Conservation (phyloP, 768 basidiomycete genomes). For the Mrakia gelida region DNA sequence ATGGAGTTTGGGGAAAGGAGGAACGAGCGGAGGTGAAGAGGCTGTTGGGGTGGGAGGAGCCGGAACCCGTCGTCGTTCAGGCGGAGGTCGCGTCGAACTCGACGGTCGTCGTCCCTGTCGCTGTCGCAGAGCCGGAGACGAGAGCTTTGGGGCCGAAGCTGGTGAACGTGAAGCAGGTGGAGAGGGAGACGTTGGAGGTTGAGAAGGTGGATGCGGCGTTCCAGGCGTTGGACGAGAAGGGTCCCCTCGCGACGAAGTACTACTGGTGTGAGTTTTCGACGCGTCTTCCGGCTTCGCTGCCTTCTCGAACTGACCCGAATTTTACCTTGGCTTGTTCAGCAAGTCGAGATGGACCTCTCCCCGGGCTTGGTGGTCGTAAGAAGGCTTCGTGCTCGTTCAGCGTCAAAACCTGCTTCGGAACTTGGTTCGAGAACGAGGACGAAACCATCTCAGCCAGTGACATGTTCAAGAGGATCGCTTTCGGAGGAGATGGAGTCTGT, state of each 20-base stretch:
- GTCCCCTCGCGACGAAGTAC: background rate
- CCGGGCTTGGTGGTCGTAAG: background rate
- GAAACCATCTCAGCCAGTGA: background rate
- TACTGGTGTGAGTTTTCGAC: slow-evolving; percentile 18
- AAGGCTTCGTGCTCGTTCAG: slow-evolving; percentile 18
- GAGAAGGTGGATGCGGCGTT: background rate
- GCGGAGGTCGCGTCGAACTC: background rate
- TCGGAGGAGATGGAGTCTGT: background rate
- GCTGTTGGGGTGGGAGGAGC: background rate
- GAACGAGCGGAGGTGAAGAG: background rate
- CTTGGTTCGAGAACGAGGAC: slow-evolving; percentile 15
- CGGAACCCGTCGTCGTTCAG: background rate
- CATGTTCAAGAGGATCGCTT: slow-evolving; percentile 25
- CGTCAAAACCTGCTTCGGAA: slow-evolving; percentile 12
- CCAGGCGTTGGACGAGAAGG: background rate
- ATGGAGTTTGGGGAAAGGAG: slow-evolving; percentile 18
- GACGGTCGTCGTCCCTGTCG: background rate
- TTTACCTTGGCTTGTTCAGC: background rate
- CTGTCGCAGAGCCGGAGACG: background rate
- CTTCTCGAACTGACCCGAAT: background rate
- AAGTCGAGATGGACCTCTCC: slow-evolving; percentile 23
- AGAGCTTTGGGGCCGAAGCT: too few species aligned
- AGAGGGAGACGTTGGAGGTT: background rate
- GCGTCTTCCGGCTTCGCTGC: background rate
- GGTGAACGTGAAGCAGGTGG: background rate